Evolutionary conservation across 1,139 yeast genomes (phyloP).

Genomic region (Candida sp.): DNA sequence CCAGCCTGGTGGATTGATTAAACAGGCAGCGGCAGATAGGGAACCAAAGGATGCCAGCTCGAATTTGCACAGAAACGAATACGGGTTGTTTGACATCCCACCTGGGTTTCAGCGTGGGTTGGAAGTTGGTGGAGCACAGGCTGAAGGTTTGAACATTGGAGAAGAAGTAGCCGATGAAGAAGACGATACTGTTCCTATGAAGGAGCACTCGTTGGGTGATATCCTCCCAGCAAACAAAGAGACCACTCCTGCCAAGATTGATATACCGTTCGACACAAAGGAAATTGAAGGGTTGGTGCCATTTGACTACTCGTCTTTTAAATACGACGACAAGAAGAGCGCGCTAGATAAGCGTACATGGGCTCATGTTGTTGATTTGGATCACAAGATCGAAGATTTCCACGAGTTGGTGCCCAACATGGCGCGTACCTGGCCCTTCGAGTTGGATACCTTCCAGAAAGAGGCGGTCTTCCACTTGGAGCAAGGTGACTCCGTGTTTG

Average conservation of each 20-base stretch:
- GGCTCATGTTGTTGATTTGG: slow-evolving; percentile 95
- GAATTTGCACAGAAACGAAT: slow-evolving; percentile 65
- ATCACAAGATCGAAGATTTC: slow-evolving; percentile 84
- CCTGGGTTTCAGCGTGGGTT: slow-evolving; percentile 85
- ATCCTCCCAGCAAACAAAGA: neutral
- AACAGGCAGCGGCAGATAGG: slow-evolving; percentile 25
- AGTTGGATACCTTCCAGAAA: slow-evolving; percentile 93
- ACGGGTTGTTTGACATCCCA: slow-evolving; percentile 83
- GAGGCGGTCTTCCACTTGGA: slow-evolving; percentile 97
- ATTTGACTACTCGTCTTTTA: slow-evolving; percentile 45
- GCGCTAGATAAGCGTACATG: slow-evolving; percentile 60
- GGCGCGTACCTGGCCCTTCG: slow-evolving; percentile 94
- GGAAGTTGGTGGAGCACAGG: slow-evolving; percentile 18
- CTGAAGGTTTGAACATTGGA: slow-evolving; percentile 13
- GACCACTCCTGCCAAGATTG: slow-evolving; percentile 3
- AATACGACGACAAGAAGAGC: slow-evolving; percentile 28
- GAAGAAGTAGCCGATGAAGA: slow-evolving; percentile 24
- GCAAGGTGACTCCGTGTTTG: slow-evolving; percentile 97
- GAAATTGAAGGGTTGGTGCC: slow-evolving; percentile 85
- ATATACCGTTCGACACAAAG: slow-evolving; percentile 32
- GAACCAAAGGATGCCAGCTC: slow-evolving; percentile 36
- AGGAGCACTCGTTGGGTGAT: slow-evolving; percentile 4
- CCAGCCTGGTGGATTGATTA: slow-evolving; percentile 86
- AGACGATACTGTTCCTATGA: slow-evolving; percentile 20
- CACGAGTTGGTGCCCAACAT: slow-evolving; percentile 88